A percentile compares a stretch with the other conserved stretches of the same genome.
Conservation (phyloP, 2,329 filamentous ascomycete genomes). For the Penicillium sp. region DNA sequence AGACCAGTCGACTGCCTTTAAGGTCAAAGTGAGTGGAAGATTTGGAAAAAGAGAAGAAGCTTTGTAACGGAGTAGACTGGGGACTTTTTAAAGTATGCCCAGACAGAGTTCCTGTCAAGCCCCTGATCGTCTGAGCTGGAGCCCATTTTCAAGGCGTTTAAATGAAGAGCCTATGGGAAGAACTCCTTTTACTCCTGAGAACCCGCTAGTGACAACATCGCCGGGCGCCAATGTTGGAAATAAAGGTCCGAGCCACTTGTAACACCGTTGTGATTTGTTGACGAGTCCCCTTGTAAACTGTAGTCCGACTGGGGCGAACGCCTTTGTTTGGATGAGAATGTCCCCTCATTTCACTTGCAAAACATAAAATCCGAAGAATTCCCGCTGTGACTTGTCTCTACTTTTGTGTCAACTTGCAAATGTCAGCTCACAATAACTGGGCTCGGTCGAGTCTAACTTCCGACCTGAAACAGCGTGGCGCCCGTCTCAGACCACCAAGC, state of each 20-base stretch:
- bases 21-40: neutral
- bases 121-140: constrained; percentile 8
- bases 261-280: constrained; percentile 13
- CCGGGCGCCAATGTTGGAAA: constrained; percentile 20
- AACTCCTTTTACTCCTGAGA: neutral
- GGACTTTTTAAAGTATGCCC: no score
- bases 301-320: constrained; percentile 15
- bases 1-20: neutral
- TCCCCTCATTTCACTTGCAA: neutral
- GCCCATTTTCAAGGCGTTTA: constrained; percentile 1
- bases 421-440: no score
- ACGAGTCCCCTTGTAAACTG: constrained; percentile 13
- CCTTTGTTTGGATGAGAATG: constrained; percentile 8
- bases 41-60: neutral
- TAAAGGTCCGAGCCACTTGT: constrained; percentile 6
- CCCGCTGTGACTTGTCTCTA: no score
- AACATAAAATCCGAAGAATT: no score
- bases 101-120: neutral
- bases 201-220: neutral
- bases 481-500: neutral
- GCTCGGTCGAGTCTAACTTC: neutral
- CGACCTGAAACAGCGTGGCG: constrained; percentile 2
- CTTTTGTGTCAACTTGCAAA: no score
- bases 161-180: constrained; percentile 14
- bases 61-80: no score